Conservation (phyloP, 805 yeast species). For the Starmerella tilneyi region DNA sequence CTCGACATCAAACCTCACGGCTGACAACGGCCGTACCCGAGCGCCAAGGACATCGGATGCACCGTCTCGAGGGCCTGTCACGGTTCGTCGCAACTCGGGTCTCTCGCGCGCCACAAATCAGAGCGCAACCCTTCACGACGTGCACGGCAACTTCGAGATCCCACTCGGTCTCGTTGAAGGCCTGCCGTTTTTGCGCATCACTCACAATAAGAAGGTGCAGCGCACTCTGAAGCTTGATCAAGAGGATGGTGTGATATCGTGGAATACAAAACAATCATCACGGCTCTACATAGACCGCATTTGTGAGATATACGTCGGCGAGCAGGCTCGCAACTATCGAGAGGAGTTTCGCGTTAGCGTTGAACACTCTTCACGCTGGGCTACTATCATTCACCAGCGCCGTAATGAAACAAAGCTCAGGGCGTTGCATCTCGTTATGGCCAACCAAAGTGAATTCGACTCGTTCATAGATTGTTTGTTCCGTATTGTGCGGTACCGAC, state of each 20-base stretch:
- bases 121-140: neutral
- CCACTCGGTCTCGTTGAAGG: constrained; percentile 35
- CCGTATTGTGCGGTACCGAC: constrained; percentile 46
- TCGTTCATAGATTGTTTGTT: constrained; percentile 46
- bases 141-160: neutral
- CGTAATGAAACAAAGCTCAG: constrained; percentile 54
- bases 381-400: constrained; percentile 61
- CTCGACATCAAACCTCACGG: neutral
- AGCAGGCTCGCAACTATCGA: constrained; percentile 71
- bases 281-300: constrained; percentile 51
- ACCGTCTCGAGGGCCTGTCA: constrained; percentile 21
- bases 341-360: constrained; percentile 70
- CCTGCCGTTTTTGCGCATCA: constrained; percentile 52
- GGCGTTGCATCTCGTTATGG: constrained; percentile 69
- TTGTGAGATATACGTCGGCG: constrained; percentile 49
- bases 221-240: constrained; percentile 49
- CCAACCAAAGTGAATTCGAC: constrained; percentile 42
- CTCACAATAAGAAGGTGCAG: constrained; percentile 57
- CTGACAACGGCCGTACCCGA: neutral
- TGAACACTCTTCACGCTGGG: constrained; percentile 61
- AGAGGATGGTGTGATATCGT: constrained; percentile 43
- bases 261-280: constrained; percentile 44
- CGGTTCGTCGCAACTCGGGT: constrained; percentile 25
- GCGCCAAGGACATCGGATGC: neutral
- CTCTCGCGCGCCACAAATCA: constrained; percentile 13